A percentile compares a stretch with the other conserved stretches of the same genome.
Conservation (phyloP, 768 basidiomycete genomes). For the Solioccasus polychromus region DNA sequence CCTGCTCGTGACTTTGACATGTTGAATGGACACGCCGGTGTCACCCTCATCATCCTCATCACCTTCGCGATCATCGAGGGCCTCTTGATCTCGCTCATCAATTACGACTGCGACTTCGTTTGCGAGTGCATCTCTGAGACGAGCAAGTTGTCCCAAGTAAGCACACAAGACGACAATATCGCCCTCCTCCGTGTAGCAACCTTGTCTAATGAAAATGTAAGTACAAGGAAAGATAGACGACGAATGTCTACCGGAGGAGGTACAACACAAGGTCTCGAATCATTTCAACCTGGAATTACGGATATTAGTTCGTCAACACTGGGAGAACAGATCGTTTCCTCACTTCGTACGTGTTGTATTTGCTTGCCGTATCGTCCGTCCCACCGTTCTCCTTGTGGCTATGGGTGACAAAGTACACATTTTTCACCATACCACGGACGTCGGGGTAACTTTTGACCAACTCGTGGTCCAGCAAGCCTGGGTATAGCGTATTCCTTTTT, state of each 20-base stretch:
- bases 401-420: slow-evolving; percentile 70
- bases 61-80: slow-evolving; percentile 52
- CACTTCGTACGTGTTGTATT: slow-evolving; percentile 71
- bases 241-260: slow-evolving; percentile 36
- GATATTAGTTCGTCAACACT: background rate
- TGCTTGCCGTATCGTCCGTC: slow-evolving; percentile 60
- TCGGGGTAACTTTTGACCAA: slow-evolving; percentile 48
- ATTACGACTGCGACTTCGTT: slow-evolving; percentile 58
- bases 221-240: background rate
- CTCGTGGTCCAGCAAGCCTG: slow-evolving; percentile 54
- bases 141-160: slow-evolving; percentile 49
- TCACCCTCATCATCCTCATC: slow-evolving; percentile 34
- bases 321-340: slow-evolving; percentile 32
- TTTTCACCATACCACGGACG: slow-evolving; percentile 60
- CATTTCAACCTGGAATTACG: slow-evolving; percentile 37
- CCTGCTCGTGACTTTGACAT: slow-evolving; percentile 49
- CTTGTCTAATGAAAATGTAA: slow-evolving; percentile 36
- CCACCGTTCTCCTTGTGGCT: slow-evolving; percentile 57
- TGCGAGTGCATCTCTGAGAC: slow-evolving; percentile 40
- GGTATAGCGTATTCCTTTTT: slow-evolving; percentile 57
- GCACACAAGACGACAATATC: slow-evolving; percentile 56
- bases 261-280: slow-evolving; percentile 53
- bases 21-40: slow-evolving; percentile 34
- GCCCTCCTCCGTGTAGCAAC: slow-evolving; percentile 43
- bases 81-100: slow-evolving; percentile 65